Evolutionary conservation across 257 asterid genomes (phyloP).

Genomic region (Petunia secreta): DNA sequence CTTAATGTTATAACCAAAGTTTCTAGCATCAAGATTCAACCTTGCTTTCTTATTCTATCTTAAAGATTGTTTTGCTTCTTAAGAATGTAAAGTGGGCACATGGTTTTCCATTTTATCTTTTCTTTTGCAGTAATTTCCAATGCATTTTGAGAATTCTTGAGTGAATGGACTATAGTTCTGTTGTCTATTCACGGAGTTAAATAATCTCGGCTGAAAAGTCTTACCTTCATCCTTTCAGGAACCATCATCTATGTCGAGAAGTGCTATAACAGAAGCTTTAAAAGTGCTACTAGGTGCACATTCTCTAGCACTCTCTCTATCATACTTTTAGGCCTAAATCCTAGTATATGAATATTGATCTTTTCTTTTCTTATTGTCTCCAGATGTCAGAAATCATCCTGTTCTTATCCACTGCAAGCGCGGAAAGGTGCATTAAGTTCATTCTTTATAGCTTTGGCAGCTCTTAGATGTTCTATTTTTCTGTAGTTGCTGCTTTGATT

Average conservation of each 20-base stretch:
- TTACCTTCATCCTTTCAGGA: conserved; percentile 34
- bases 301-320: not conserved
- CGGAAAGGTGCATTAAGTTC: conserved; percentile 42
- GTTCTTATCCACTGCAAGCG: conserved; percentile 52
- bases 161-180: not conserved
- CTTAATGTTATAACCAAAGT: too few relatives aligned
- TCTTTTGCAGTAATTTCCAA: not conserved
- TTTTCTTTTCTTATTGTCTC: conserved; percentile 4
- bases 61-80: too few relatives aligned
- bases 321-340: not conserved
- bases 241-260: conserved; percentile 38
- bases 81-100: too few relatives aligned
- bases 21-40: too few relatives aligned
- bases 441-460: not conserved
- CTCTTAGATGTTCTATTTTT: not conserved
- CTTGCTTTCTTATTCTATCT: too few relatives aligned
- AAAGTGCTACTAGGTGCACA: conserved; percentile 43
- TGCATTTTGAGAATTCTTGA: not conserved
- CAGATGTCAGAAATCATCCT: conserved; percentile 56
- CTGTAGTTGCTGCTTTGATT: not conserved
- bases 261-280: conserved; percentile 47
- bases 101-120: too few relatives aligned
- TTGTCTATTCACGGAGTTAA: not conserved
- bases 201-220: not conserved
- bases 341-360: not conserved